Evolutionary conservation across 164 flowering plant species (phyloP), one percentile per base, ranked within the genome.

Genomic region (Macadamia tetraphylla): DNA sequence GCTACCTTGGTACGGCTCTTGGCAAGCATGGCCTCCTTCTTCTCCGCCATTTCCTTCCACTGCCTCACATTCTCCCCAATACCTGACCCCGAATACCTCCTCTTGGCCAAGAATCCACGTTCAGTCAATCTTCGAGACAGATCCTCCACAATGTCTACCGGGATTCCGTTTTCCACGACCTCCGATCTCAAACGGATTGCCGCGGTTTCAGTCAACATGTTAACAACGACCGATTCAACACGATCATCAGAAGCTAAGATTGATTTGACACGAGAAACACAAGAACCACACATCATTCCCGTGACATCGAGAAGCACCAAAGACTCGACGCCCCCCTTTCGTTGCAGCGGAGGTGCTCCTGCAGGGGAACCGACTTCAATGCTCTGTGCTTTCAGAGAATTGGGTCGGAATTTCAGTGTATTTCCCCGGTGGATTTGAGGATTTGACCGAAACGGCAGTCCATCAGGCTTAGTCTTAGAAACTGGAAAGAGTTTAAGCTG

Each of bases 201-300:
- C 49, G 93, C 97, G 3, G 97, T 85, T 75, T 90, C 97, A 15
- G 92, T 90, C 85, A 93, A 68, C 80, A 90, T 78, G 78, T 90
- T 91, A 73, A 93, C 98, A 64, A 78, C 98, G 5, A 65, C 95
- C 17, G 97, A 88, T 17, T 87, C 95, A n/a, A 93, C 97, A 10
- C 95, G 84, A 0, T 79, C 87, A 64, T 93, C 98, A 53, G 90
- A 65, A 18, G 88, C 67, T 29, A 93, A 69, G 23, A 90, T 76
- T 62, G 89, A 74, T 75, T 85, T 90, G 75, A 93, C 98, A 43
- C 98, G 88, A 35, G 98, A 74, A 2, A 82, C 95, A 79, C 98
- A 93, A 8, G 83, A 88, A n/a, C 94, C 98, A 83, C 97, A 93
- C 98, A 93, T 90, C 98, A 93, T 93, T 13, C 98, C 97, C 43